Percentiles rank a stretch among this genome's conserved stretches.
Conservation (phyloP, 345 rosid species). For the Triadica sebifera region DNA sequence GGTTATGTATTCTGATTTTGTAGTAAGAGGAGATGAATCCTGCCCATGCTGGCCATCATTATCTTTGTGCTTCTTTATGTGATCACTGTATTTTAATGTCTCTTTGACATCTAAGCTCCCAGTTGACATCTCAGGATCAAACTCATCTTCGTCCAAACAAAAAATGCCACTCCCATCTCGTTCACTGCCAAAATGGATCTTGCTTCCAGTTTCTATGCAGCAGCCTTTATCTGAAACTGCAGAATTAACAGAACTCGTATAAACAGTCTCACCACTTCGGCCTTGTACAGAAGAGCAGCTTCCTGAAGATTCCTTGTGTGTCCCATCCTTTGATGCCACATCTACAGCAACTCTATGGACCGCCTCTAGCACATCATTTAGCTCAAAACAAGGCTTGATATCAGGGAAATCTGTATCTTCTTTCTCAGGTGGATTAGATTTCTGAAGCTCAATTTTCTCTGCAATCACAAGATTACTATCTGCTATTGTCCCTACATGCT, state of each 20-base stretch:
- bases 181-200: background rate
- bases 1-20: slow-evolving; percentile 8
- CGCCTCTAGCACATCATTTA: slow-evolving; percentile 15
- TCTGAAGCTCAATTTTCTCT: slow-evolving; percentile 8
- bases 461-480: slow-evolving; percentile 9
- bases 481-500: background rate
- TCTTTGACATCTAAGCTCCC: slow-evolving; percentile 7
- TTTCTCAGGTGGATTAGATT: background rate
- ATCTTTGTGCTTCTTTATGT: slow-evolving; percentile 4
- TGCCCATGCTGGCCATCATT: slow-evolving; percentile 4
- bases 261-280: slow-evolving; percentile 4
- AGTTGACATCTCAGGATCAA: background rate
- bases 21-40: background rate
- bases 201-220: background rate
- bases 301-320: slow-evolving; percentile 14
- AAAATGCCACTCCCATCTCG: slow-evolving; percentile 3
- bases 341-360: slow-evolving; percentile 14
- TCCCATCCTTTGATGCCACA: slow-evolving; percentile 13
- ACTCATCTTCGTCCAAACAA: background rate
- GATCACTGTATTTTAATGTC: slow-evolving; percentile 3
- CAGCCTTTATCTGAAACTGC: slow-evolving; percentile 2
- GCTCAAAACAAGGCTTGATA: slow-evolving; percentile 7
- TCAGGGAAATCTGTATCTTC: slow-evolving; percentile 8
- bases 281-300: slow-evolving; percentile 15
- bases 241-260: slow-evolving; percentile 15